Evolutionary conservation across 148 eudicot genomes (phyloP).

Genomic region (Arbutus unedo): DNA sequence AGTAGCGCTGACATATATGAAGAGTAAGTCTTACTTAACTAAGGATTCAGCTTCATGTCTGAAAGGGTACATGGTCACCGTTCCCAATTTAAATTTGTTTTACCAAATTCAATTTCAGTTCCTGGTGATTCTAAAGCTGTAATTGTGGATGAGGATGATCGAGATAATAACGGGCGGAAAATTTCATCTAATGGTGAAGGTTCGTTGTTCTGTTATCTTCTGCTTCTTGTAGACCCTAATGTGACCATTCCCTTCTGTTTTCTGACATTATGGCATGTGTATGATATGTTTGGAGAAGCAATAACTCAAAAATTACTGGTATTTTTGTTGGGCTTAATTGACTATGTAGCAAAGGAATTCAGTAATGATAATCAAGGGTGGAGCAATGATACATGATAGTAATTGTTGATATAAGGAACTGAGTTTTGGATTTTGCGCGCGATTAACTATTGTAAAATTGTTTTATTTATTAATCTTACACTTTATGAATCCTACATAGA

Average conservation of each 20-base stretch:
- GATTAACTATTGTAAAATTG: not conserved
- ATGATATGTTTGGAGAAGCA: not conserved
- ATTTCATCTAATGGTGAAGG: not conserved
- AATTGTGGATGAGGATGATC: not conserved
- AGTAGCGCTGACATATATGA: not conserved
- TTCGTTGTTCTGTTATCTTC: not conserved
- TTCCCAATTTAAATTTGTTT: not conserved
- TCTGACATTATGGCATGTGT: not conserved
- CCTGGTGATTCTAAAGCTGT: constrained; percentile 8
- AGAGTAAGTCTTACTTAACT: not conserved
- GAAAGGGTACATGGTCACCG: not conserved
- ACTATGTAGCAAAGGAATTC: not conserved
- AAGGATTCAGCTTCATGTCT: not conserved
- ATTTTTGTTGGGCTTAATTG: not conserved
- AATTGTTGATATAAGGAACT: not conserved
- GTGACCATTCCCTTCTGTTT: not conserved
- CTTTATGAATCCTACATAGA: not conserved
- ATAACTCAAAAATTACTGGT: not conserved
- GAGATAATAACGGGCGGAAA: not conserved
- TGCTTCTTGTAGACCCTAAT: not conserved
- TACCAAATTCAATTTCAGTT: not conserved
- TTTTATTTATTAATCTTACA: not conserved
- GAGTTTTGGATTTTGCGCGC: not conserved
- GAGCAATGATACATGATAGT: not conserved
- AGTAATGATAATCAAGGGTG: not conserved